phyloP scores from a whole-genome alignment of 495 filamentous ascomycete genomes.

The Talaromyces adpressus region DNA sequence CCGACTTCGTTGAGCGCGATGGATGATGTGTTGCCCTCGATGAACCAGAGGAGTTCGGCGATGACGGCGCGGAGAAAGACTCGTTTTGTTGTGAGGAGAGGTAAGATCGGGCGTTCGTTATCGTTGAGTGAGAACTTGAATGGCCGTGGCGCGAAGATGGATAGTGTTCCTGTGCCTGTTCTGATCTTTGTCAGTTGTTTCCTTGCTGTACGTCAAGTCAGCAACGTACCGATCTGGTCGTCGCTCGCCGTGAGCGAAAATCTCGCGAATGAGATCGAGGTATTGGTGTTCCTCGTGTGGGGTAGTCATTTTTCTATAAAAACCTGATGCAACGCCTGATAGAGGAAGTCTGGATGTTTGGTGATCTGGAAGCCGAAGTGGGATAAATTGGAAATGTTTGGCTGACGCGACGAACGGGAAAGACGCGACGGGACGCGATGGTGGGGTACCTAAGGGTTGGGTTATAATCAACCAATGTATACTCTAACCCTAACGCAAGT shows the following conservation, averaged over 20 bases:
- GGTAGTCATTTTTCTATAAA: background rate
- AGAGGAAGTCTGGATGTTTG: background rate
- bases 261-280: conserved; percentile 66
- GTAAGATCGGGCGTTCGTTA: conserved; percentile 56
- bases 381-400: background rate
- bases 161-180: conserved; percentile 87
- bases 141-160: conserved; percentile 78
- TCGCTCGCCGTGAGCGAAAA: conserved; percentile 69
- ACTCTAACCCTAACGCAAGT: background rate
- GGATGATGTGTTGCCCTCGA: conserved; percentile 74
- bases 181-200: conserved; percentile 26
- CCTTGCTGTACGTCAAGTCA: background rate
- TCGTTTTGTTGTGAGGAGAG: conserved; percentile 93
- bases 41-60: conserved; percentile 95
- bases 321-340: background rate
- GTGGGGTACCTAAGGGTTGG: background rate
- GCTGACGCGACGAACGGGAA: background rate
- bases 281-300: conserved; percentile 64
- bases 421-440: conserved; percentile 3
- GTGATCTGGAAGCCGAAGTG: background rate
- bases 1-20: conserved; percentile 63
- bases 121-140: conserved; percentile 79
- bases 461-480: no score
- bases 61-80: conserved; percentile 89
- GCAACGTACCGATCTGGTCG: conserved; percentile 62